Evolutionary conservation across 2,329 filamentous ascomycete species (phyloP).

Genomic region (Stromatinia cepivora): DNA sequence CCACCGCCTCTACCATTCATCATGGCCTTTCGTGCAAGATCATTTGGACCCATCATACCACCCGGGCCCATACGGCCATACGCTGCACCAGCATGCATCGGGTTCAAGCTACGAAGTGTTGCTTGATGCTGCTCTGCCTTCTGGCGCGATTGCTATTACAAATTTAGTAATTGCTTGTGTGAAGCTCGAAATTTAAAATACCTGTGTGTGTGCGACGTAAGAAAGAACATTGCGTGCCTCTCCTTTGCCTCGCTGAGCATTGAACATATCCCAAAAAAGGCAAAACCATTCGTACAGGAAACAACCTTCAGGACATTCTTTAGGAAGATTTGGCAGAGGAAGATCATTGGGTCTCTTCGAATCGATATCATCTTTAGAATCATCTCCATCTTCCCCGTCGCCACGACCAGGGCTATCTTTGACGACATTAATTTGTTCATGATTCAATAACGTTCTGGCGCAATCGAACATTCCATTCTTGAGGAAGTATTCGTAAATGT

Average conservation of each 20-base stretch:
- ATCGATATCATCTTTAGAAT: conserved; percentile 75
- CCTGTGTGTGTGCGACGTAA: conserved; percentile 83
- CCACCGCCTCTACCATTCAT: conserved; percentile 66
- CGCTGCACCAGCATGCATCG: conserved; percentile 58
- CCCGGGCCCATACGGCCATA: conserved; percentile 60
- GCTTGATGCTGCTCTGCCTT: conserved; percentile 77
- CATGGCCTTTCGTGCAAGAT: conserved; percentile 72
- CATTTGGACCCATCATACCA: conserved; percentile 53
- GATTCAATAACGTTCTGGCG: conserved; percentile 70
- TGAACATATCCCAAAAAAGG: conserved; percentile 95
- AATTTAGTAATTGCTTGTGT: conserved; percentile 33
- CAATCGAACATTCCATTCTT: conserved; percentile 82
- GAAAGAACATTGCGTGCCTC: conserved; percentile 66
- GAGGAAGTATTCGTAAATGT: conserved; percentile 90
- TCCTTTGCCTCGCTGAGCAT: conserved; percentile 70
- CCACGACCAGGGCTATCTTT: conserved; percentile 72
- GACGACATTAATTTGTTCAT: conserved; percentile 64
- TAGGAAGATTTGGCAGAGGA: conserved; percentile 69
- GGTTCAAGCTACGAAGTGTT: conserved; percentile 67
- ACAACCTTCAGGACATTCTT: conserved; percentile 66
- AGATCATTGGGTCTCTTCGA: conserved; percentile 76
- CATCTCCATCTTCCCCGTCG: conserved; percentile 70
- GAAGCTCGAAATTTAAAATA: conserved; percentile 47
- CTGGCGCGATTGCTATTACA: conserved; percentile 65
- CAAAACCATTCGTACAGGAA: conserved; percentile 98